Evolutionary conservation across 1,139 yeast species (phyloP).

Genomic region (Lodderomyces elongisporus): DNA sequence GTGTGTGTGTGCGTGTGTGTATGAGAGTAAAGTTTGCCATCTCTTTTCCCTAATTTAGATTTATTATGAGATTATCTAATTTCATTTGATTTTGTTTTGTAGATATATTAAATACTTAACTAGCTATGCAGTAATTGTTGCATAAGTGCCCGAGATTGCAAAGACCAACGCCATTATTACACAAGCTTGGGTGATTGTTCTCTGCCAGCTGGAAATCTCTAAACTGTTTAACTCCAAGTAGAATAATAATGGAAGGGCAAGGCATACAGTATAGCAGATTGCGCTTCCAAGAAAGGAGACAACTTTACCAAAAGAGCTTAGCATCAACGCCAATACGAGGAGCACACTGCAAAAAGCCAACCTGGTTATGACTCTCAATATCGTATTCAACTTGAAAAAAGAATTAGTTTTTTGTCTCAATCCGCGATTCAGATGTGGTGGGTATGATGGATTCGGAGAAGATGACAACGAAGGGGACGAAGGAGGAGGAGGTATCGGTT

Average conservation of each 20-base stretch:
- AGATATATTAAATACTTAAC: no score
- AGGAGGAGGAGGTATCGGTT: neutral
- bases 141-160: constrained; percentile 47
- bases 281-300: constrained; percentile 83
- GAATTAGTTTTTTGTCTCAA: no score
- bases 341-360: constrained; percentile 20
- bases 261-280: constrained; percentile 74
- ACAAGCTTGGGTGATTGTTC: constrained; percentile 37
- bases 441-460: no score
- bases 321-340: constrained; percentile 50
- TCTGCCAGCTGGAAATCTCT: constrained; percentile 38
- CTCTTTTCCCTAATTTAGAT: no score
- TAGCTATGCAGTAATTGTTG: constrained; percentile 13
- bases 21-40: no score
- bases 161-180: constrained; percentile 41
- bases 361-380: constrained; percentile 25
- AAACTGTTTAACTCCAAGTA: constrained; percentile 54
- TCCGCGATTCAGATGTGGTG: no score
- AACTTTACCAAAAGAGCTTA: constrained; percentile 76
- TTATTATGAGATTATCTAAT: no score
- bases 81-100: no score
- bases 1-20: no score
- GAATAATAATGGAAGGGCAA: constrained; percentile 71
- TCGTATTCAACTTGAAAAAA: neutral
- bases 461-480: no score